Base-by-base conservation (phyloP, 768 basidiomycete species). In the Boletus barrowsii region DNA sequence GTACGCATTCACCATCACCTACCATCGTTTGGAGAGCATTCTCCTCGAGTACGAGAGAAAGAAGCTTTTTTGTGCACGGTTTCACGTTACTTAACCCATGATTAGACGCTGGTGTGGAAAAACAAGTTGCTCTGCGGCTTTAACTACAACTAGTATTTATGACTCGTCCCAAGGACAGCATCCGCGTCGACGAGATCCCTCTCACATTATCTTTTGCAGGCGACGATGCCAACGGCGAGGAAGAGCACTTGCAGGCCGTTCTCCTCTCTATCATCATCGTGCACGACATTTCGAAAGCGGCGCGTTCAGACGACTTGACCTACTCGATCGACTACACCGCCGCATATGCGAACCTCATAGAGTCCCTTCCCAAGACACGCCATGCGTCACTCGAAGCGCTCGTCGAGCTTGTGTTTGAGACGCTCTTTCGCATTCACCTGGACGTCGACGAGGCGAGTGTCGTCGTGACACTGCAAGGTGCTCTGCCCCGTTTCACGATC, bases 291-390 rank as follows among this genome's bases (percentile, higher is more conserved):
- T 68, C 75, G 10, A 51, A 60, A 1, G 73, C 85, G 3, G 86
- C 83, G 11, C 56, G 60, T 0, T 64, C 73, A 6, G 87, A 89
- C 65, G 76, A 84, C 59, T 72, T 88, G 4, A 59, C 70, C 0
- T 70, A 79, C 55, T 84, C 86, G 1, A 75, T 91, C 55, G 81
- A 91, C 72, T 92, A 92, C 62, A 5, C 67, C 84, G 11, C 76
- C 61, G 55, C 64, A 52, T 72, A 45, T 58, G 62, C 61, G 57
- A 62, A 61, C 26, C 64, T 76, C 57, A 61, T 70, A 14, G 55
- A 68, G 29, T 26, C 29, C 59, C 66, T 53, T 33, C 59, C 51
- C 49, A 60, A n/a, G 54, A 58, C 57, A 54, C 57, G 30, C 1
- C 82, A 81, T 46, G 41, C 62, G 0, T 73, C 76, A 2, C 71